phyloP scores from a whole-genome alignment of 768 basidiomycete genomes.

The Sporobolomyces roseus region DNA sequence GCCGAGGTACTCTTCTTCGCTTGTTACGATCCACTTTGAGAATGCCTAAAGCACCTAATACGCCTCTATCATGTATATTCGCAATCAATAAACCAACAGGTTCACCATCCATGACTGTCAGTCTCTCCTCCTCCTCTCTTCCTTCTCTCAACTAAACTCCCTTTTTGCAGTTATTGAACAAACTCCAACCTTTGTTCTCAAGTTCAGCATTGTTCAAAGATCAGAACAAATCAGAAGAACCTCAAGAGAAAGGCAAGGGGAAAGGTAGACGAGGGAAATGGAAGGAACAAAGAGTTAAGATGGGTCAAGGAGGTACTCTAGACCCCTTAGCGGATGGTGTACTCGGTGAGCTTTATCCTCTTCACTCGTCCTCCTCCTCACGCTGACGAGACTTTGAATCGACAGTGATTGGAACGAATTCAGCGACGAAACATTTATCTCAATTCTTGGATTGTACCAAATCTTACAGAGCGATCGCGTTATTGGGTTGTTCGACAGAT shows the following conservation, averaged over 20 bases:
- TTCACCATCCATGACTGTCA: constrained; percentile 72
- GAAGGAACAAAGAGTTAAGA: constrained; percentile 61
- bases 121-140: not conserved
- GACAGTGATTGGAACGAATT: constrained; percentile 80
- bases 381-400: not conserved
- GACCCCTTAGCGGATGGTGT: constrained; percentile 97
- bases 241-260: constrained; percentile 9
- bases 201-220: constrained; percentile 68
- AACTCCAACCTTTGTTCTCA: constrained; percentile 71
- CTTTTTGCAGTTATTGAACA: constrained; percentile 61
- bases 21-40: too few species aligned
- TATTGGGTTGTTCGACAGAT: constrained; percentile 92
- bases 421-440: constrained; percentile 78
- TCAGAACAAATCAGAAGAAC: not conserved
- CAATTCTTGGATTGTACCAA: constrained; percentile 85
- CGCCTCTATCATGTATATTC: constrained; percentile 59
- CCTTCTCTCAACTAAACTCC: not conserved
- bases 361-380: not conserved
- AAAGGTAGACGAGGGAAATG: constrained; percentile 56
- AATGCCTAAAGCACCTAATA: constrained; percentile 24
- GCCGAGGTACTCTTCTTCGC: not conserved
- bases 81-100: constrained; percentile 88
- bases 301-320: constrained; percentile 90
- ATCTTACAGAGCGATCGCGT: constrained; percentile 85
- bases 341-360: constrained; percentile 58